phyloP scores from a whole-genome alignment of 495 filamentous ascomycete genomes.

The Chaetomium cochliodes region DNA sequence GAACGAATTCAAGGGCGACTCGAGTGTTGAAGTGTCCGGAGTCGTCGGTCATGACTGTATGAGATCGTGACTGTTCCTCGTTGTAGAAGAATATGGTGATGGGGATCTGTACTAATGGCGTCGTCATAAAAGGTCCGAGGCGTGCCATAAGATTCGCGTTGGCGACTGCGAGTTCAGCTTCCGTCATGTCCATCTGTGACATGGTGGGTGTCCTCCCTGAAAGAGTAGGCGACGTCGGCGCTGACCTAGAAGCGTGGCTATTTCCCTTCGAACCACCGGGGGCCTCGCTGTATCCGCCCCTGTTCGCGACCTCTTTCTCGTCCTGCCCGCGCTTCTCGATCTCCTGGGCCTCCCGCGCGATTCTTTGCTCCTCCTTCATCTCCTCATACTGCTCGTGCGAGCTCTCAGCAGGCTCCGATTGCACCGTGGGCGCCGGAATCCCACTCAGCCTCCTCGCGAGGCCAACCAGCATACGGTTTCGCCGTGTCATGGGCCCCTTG shows the following conservation, averaged over 20 bases:
- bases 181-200: slow-evolving; percentile 57
- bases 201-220: slow-evolving; percentile 44
- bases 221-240: slow-evolving; percentile 39
- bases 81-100: slow-evolving; percentile 95
- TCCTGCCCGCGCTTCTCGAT: slow-evolving; percentile 68
- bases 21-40: slow-evolving; percentile 81
- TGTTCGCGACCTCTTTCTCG: slow-evolving; percentile 67
- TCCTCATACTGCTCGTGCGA: slow-evolving; percentile 44
- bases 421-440: slow-evolving; percentile 61
- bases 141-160: slow-evolving; percentile 85
- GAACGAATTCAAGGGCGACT: slow-evolving; percentile 80
- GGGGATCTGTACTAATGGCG: slow-evolving; percentile 65
- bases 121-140: slow-evolving; percentile 83
- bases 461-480: slow-evolving; percentile 81
- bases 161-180: slow-evolving; percentile 70
- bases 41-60: slow-evolving; percentile 76
- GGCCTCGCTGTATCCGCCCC: slow-evolving; percentile 54
- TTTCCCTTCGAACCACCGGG: slow-evolving; percentile 33
- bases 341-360: slow-evolving; percentile 67
- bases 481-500: slow-evolving; percentile 78
- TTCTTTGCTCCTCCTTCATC: slow-evolving; percentile 56
- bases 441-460: slow-evolving; percentile 81
- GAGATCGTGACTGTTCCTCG: slow-evolving; percentile 69
- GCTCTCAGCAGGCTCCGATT: slow-evolving; percentile 22
- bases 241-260: slow-evolving; percentile 28